phyloP scores from a whole-genome alignment of 2,329 filamentous ascomycete species.

The Bipolaris victoriae region DNA sequence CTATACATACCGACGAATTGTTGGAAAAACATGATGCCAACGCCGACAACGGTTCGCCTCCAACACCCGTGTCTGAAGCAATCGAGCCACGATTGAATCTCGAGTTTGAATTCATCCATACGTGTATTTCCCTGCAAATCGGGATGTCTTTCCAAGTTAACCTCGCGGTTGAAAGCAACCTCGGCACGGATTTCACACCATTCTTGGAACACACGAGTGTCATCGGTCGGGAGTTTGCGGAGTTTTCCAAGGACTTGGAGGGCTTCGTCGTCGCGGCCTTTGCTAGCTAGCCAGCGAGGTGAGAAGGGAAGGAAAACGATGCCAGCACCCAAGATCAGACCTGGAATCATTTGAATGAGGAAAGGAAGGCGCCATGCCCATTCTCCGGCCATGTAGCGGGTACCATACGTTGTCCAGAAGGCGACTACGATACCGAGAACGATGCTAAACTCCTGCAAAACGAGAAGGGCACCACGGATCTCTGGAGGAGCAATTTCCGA shows the following conservation, averaged over 20 bases:
- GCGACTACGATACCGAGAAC: constrained; percentile 58
- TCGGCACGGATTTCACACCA: constrained; percentile 61
- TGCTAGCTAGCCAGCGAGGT: constrained; percentile 60
- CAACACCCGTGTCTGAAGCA: constrained; percentile 56
- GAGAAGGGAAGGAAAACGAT: constrained; percentile 61
- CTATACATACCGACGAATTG: constrained; percentile 47
- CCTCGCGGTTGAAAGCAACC: constrained; percentile 59
- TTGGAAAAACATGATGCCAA: constrained; percentile 54
- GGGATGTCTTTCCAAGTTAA: constrained; percentile 49
- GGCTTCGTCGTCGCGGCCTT: constrained; percentile 55
- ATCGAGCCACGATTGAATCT: constrained; percentile 55
- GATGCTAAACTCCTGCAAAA: constrained; percentile 56
- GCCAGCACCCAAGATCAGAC: constrained; percentile 48
- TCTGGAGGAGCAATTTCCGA: constrained; percentile 59
- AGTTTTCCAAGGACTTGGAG: constrained; percentile 57
- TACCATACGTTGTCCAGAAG: constrained; percentile 63
- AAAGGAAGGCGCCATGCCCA: constrained; percentile 57
- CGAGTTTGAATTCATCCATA: constrained; percentile 51
- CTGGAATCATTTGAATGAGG: constrained; percentile 54
- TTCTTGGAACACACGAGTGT: constrained; percentile 60
- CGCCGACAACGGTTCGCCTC: constrained; percentile 51
- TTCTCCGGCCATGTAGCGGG: constrained; percentile 51
- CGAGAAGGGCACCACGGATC: constrained; percentile 58
- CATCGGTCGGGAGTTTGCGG: constrained; percentile 56
- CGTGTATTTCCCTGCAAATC: constrained; percentile 35